These are phyloP conservation scores for Tolypocladium cylindrosporum DNA, from an alignment of 2,329 filamentous ascomycete genomes.

Conservation along the genomic window DNA sequence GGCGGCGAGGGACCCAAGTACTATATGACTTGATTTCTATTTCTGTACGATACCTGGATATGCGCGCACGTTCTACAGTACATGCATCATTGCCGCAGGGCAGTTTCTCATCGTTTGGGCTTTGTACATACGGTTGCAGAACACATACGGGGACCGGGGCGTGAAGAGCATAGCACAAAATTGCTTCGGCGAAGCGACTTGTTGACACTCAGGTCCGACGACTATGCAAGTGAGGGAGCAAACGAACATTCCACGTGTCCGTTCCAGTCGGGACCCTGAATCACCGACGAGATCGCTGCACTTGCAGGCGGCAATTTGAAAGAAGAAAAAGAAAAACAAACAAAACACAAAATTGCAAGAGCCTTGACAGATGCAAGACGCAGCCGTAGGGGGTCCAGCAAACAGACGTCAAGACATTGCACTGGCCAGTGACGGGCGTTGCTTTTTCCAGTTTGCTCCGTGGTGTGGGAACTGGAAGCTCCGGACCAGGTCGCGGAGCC, in stretches of 20 bases:
- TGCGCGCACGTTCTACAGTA: background rate
- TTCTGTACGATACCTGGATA: background rate
- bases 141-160: background rate
- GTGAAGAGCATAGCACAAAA: background rate
- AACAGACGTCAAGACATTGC: background rate
- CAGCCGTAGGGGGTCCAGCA: background rate
- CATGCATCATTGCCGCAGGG: background rate
- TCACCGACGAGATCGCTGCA: background rate
- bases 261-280: constrained; percentile 4
- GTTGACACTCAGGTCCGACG: constrained; percentile 1
- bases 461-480: background rate
- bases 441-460: background rate
- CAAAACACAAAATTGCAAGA: background rate
- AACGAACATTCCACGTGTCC: constrained; percentile 6
- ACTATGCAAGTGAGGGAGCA: background rate
- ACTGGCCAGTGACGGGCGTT: background rate
- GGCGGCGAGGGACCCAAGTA: constrained; percentile 73
- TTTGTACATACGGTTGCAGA: background rate
- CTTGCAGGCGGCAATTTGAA: background rate
- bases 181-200: background rate
- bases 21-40: constrained; percentile 48
- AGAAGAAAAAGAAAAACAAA: background rate
- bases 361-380: background rate
- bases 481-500: constrained; percentile 5
- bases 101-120: background rate